Percentiles rank a stretch among this genome's conserved stretches.
phyloP scores from a whole-genome alignment of 2,329 filamentous ascomycete species.

The Dendryphion nanum region DNA sequence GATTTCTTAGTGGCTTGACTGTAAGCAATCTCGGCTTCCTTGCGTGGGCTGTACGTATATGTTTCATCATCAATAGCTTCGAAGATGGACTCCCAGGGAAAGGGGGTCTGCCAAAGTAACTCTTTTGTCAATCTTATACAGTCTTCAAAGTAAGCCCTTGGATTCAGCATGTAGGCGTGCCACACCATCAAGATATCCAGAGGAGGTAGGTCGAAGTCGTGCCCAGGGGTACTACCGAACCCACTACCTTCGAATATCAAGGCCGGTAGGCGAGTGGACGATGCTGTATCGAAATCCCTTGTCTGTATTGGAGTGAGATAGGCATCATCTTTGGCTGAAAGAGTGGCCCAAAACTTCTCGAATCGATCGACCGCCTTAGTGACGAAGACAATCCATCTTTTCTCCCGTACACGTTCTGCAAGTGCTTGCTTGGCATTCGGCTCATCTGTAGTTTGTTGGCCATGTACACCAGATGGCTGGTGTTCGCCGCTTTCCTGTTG shows the following conservation, averaged over 20 bases:
- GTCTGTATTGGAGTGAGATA: conserved; percentile 12
- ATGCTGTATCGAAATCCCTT: conserved; percentile 28
- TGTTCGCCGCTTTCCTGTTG: conserved; percentile 5
- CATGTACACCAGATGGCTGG: conserved; percentile 38
- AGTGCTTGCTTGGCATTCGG: conserved; percentile 5
- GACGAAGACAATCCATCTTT: conserved; percentile 71
- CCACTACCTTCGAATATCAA: neutral
- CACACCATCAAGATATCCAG: conserved; percentile 75
- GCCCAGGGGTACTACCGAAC: neutral
- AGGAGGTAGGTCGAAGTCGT: conserved; percentile 18
- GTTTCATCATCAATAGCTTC: conserved; percentile 53
- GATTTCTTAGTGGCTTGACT: conserved; percentile 45
- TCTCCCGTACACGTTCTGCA: conserved; percentile 62
- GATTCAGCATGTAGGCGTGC: conserved; percentile 78
- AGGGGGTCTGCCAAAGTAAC: conserved; percentile 58
- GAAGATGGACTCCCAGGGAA: conserved; percentile 59
- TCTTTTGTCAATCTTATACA: conserved; percentile 59
- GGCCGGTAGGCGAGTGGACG: neutral
- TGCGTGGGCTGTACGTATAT: conserved; percentile 55
- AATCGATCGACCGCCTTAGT: conserved; percentile 68
- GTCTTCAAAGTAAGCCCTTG: conserved; percentile 71
- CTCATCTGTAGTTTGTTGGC: conserved; percentile 9
- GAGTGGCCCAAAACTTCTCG: conserved; percentile 59
- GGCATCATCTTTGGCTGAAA: conserved; percentile 11
- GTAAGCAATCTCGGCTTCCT: conserved; percentile 49